phyloP scores from a whole-genome alignment of 768 basidiomycete genomes.

The Phylloporus scabripes region DNA sequence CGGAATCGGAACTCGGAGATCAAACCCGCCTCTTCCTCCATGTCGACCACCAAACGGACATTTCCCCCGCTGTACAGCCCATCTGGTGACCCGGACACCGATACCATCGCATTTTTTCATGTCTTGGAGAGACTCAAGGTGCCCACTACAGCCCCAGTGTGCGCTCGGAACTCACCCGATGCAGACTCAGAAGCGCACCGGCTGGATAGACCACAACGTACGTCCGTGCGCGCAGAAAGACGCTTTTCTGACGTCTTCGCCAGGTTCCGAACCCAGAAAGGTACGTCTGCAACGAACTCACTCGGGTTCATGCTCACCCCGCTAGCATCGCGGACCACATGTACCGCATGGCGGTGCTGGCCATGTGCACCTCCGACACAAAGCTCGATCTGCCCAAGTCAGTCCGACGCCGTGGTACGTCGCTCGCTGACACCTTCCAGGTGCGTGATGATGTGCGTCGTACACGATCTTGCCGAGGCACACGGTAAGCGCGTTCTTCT shows the following conservation, averaged over 20 bases:
- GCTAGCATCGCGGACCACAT: slow-evolving; percentile 90
- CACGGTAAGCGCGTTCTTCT: slow-evolving; percentile 46
- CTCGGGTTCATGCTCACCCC: neutral
- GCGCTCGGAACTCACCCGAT: neutral
- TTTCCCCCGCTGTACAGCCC: slow-evolving; percentile 58
- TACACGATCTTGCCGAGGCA: slow-evolving; percentile 96
- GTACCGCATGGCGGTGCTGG: slow-evolving; percentile 94
- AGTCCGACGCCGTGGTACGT: slow-evolving; percentile 11
- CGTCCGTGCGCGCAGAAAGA: neutral
- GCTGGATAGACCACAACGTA: slow-evolving; percentile 80
- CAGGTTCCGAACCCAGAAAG: slow-evolving; percentile 85
- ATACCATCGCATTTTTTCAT: slow-evolving; percentile 88
- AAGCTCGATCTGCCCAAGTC: slow-evolving; percentile 71
- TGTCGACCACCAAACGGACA: slow-evolving; percentile 31
- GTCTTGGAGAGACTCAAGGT: slow-evolving; percentile 87
- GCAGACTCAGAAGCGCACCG: slow-evolving; percentile 92
- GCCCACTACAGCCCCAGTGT: neutral
- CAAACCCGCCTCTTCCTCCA: neutral
- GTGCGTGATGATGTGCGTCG: slow-evolving; percentile 85
- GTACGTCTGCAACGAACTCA: slow-evolving; percentile 31
- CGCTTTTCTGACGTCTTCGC: slow-evolving; percentile 3
- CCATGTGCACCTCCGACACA: slow-evolving; percentile 79
- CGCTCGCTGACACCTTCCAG: slow-evolving; percentile 29
- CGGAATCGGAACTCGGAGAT: slow-evolving; percentile 23
- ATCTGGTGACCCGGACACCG: slow-evolving; percentile 48